A percentile compares a stretch with the other conserved stretches of the same genome.
phyloP scores from a whole-genome alignment of 352 stramenopile species.

The Pythium graminicola region DNA sequence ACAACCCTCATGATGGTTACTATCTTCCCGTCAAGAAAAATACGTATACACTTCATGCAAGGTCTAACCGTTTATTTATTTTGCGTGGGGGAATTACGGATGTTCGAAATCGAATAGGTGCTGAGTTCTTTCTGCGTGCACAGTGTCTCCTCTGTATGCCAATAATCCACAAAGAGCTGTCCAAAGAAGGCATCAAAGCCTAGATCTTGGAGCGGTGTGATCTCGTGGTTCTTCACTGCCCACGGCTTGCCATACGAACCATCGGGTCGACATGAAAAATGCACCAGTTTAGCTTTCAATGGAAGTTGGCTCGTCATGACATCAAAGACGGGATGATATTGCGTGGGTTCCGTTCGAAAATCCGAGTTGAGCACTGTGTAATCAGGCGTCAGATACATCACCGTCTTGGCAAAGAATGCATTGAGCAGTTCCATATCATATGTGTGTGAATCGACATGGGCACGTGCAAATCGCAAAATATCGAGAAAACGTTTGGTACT shows the following conservation, averaged over 20 bases:
- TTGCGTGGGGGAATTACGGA: not conserved
- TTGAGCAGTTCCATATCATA: conserved; percentile 36
- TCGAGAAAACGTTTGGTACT: conserved; percentile 17
- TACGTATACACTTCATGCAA: no score
- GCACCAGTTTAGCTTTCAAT: conserved; percentile 11
- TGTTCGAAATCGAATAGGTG: conserved; percentile 11
- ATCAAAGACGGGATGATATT: not conserved
- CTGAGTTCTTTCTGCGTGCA: not conserved
- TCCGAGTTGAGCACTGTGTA: conserved; percentile 34
- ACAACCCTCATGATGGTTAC: not conserved
- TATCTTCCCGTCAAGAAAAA: no score
- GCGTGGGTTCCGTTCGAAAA: conserved; percentile 15
- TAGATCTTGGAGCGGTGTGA: conserved; percentile 2
- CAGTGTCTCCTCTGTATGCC: conserved; percentile 15
- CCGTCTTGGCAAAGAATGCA: conserved; percentile 18
- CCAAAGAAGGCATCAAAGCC: conserved; percentile 20
- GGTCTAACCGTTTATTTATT: no score
- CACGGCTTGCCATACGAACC: conserved; percentile 21
- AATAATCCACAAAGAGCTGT: conserved; percentile 24
- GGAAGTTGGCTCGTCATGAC: conserved; percentile 11
- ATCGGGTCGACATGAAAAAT: conserved; percentile 18
- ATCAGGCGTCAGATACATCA: conserved; percentile 15
- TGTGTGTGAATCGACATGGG: conserved; percentile 4
- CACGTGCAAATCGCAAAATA: conserved; percentile 21
- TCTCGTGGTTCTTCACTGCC: conserved; percentile 6